Conservation (phyloP, 768 basidiomycete genomes). For the Mycena epipterygia region DNA sequence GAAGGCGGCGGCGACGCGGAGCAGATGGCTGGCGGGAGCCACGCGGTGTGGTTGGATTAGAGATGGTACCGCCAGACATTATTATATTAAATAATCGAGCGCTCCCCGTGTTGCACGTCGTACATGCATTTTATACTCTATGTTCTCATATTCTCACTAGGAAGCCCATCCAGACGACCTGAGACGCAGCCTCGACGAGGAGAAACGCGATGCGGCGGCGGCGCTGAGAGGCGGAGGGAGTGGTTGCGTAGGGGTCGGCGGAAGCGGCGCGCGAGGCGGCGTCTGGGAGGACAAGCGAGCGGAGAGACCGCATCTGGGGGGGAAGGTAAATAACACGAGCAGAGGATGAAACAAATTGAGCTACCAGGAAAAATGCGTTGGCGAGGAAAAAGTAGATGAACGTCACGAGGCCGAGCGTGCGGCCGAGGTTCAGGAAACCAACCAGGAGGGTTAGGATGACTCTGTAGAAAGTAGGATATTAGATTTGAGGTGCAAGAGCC, state of each 20-base stretch:
- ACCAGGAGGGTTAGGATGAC: slow-evolving; percentile 88
- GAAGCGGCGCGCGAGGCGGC: slow-evolving; percentile 58
- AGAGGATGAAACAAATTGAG: slow-evolving; percentile 43
- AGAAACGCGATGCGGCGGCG: slow-evolving; percentile 91
- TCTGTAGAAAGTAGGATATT: slow-evolving; percentile 54
- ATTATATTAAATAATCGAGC: too few relatives aligned
- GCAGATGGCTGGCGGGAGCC: neutral
- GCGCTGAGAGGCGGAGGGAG: slow-evolving; percentile 79
- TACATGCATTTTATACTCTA: too few relatives aligned
- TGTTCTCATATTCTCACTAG: slow-evolving; percentile 70
- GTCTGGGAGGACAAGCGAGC: slow-evolving; percentile 92
- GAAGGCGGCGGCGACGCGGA: neutral
- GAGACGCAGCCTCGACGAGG: slow-evolving; percentile 85
- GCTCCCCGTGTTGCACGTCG: too few relatives aligned
- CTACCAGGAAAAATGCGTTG: slow-evolving; percentile 93
- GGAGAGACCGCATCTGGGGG: slow-evolving; percentile 88
- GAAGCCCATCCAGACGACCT: slow-evolving; percentile 89
- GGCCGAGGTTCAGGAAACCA: slow-evolving; percentile 73
- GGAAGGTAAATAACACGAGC: slow-evolving; percentile 1
- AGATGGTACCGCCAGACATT: slow-evolving; percentile 6
- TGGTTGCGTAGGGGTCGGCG: slow-evolving; percentile 68
- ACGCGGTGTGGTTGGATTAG: slow-evolving; percentile 3
- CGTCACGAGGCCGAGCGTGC: slow-evolving; percentile 73
- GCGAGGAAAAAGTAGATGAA: slow-evolving; percentile 91
- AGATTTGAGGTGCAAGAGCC: neutral